Conservation (phyloP, 2,329 filamentous ascomycete species). For the Fusarium graminum region DNA sequence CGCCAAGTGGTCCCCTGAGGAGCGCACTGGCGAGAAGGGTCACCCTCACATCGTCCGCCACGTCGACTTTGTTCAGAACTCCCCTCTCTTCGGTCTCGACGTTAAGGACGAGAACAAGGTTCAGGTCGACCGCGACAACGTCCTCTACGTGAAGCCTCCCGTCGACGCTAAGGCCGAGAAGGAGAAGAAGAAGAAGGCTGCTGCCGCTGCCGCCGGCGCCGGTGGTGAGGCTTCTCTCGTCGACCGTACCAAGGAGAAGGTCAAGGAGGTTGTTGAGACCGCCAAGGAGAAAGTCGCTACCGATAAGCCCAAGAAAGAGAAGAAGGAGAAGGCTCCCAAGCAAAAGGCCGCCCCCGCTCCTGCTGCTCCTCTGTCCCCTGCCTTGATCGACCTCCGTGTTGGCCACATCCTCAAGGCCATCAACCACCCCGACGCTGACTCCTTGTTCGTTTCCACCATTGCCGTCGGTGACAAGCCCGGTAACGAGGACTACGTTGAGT, state of each 20-base stretch:
- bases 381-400: slow-evolving; percentile 92
- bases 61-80: slow-evolving; percentile 95
- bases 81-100: slow-evolving; percentile 77
- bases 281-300: slow-evolving; percentile 57
- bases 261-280: slow-evolving; percentile 67
- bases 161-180: slow-evolving; percentile 95
- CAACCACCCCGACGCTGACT: slow-evolving; percentile 97
- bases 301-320: slow-evolving; percentile 79
- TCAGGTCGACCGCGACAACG: slow-evolving; percentile 80
- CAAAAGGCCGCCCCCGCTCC: slow-evolving; percentile 75
- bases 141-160: slow-evolving; percentile 89
- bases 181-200: slow-evolving; percentile 97
- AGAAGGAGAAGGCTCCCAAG: slow-evolving; percentile 90
- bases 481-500: slow-evolving; percentile 90
- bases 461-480: slow-evolving; percentile 86
- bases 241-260: slow-evolving; percentile 72
- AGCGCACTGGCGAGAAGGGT: slow-evolving; percentile 90
- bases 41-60: slow-evolving; percentile 92
- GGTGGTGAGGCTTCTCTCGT: slow-evolving; percentile 64
- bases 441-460: slow-evolving; percentile 94
- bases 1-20: slow-evolving; percentile 82
- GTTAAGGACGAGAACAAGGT: slow-evolving; percentile 81
- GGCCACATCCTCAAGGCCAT: slow-evolving; percentile 97
- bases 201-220: slow-evolving; percentile 68
- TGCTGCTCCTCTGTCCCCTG: slow-evolving; percentile 82